Percentiles rank a stretch among this genome's conserved stretches.
Evolutionary conservation across 495 filamentous ascomycete species (phyloP).

Genomic region (Trichocladium antarcticum): DNA sequence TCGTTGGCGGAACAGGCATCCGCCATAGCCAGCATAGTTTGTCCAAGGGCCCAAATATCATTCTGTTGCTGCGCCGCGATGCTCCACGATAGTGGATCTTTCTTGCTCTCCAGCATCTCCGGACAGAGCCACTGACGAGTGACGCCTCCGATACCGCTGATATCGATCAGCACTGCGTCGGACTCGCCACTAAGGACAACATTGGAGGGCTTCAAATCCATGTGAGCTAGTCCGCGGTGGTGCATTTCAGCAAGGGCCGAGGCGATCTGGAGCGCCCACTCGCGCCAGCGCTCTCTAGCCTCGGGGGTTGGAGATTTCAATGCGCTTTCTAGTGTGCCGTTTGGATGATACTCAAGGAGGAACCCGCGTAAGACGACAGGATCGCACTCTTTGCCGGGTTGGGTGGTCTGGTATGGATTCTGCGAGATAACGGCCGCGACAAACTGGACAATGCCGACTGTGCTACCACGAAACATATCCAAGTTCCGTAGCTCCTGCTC

Average conservation of each 20-base stretch:
- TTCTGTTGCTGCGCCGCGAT: background rate
- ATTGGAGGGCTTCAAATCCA: slow-evolving; percentile 31
- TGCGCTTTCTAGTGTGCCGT: background rate
- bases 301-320: background rate
- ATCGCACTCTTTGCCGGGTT: background rate
- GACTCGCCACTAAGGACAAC: slow-evolving; percentile 21
- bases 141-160: slow-evolving; percentile 25
- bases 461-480: background rate
- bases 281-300: slow-evolving; percentile 1
- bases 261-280: slow-evolving; percentile 25
- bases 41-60: background rate
- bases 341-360: background rate
- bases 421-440: background rate
- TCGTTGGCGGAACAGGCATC: background rate
- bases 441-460: background rate
- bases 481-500: slow-evolving; percentile 1
- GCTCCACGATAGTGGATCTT: background rate
- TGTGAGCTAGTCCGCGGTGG: slow-evolving; percentile 21
- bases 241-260: slow-evolving; percentile 19
- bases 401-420: background rate
- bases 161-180: slow-evolving; percentile 27
- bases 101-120: slow-evolving; percentile 1
- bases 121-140: slow-evolving; percentile 20
- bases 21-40: background rate
- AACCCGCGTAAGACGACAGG: background rate